phyloP scores from a whole-genome alignment of 257 asterid species.

The Salvia rosmarinus region DNA sequence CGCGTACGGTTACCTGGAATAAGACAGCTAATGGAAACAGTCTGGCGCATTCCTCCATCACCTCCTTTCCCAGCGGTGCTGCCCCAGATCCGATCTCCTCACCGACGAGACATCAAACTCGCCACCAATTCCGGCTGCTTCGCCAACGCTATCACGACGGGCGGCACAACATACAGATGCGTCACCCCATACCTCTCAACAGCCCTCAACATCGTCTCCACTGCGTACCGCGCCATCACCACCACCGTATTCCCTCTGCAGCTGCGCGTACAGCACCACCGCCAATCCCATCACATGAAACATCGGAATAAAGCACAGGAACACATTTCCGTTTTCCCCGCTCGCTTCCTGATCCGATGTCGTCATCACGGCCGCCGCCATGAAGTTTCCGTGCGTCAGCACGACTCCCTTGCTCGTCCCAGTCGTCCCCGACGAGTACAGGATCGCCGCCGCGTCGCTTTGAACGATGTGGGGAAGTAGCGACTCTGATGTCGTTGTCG shows the following conservation, averaged over 20 bases:
- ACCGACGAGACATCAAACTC: slow-evolving; percentile 37
- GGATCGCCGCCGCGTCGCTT: slow-evolving; percentile 40
- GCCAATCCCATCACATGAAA: slow-evolving; percentile 42
- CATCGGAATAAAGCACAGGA: slow-evolving; percentile 43
- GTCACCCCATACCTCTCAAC: slow-evolving; percentile 39
- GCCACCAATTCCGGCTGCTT: slow-evolving; percentile 38
- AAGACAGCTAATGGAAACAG: slow-evolving; percentile 33
- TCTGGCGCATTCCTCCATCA: slow-evolving; percentile 42
- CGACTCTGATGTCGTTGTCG: neutral
- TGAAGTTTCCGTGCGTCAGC: slow-evolving; percentile 45
- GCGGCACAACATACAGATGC: slow-evolving; percentile 42
- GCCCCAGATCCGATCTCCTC: slow-evolving; percentile 48
- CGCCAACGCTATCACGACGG: slow-evolving; percentile 34
- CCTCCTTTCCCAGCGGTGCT: slow-evolving; percentile 44
- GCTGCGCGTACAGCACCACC: slow-evolving; percentile 36
- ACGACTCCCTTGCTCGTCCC: slow-evolving; percentile 46
- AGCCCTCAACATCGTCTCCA: slow-evolving; percentile 37
- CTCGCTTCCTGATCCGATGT: slow-evolving; percentile 36
- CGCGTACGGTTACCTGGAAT: slow-evolving; percentile 29
- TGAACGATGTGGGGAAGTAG: neutral
- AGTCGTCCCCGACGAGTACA: slow-evolving; percentile 46
- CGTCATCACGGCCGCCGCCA: slow-evolving; percentile 35
- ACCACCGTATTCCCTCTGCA: slow-evolving; percentile 49
- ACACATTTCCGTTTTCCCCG: slow-evolving; percentile 23
- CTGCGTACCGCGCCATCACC: slow-evolving; percentile 37